Conservation (phyloP, 768 basidiomycete genomes). For the Postia placenta region DNA sequence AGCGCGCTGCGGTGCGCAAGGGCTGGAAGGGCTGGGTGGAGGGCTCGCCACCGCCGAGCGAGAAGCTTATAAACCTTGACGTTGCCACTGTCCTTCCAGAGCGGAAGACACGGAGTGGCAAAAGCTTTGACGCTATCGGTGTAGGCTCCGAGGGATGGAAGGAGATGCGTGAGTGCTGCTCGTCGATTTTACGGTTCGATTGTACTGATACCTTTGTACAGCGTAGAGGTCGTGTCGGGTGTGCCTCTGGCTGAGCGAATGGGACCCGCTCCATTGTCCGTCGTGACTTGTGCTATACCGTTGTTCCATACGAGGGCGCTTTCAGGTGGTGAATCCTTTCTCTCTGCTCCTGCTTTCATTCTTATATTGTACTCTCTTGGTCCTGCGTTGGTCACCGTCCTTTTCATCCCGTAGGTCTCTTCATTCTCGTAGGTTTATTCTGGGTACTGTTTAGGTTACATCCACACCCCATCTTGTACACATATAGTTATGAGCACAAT, state of each 20-base stretch:
- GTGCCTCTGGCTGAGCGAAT: slow-evolving; percentile 1
- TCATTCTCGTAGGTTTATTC: not conserved
- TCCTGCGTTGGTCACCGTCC: not conserved
- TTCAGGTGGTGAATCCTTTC: no score
- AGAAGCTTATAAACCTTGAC: slow-evolving; percentile 79
- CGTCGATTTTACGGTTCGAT: slow-evolving; percentile 43
- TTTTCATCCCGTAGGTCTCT: not conserved
- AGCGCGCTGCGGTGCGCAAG: slow-evolving; percentile 60
- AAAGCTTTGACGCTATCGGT: slow-evolving; percentile 77
- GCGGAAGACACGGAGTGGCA: slow-evolving; percentile 76
- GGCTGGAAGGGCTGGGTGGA: slow-evolving; percentile 93
- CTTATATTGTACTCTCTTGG: slow-evolving; percentile 2
- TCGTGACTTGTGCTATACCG: not conserved
- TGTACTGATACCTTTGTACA: slow-evolving; percentile 25
- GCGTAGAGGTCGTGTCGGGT: not conserved
- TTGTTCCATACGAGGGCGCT: no score
- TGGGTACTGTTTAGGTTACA: not conserved
- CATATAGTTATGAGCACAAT: not conserved
- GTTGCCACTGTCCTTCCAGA: slow-evolving; percentile 64
- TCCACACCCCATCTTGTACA: slow-evolving; percentile 2
- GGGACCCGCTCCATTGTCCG: not conserved
- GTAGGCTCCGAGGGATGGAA: slow-evolving; percentile 78
- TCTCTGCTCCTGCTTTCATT: not conserved
- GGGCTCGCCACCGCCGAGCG: slow-evolving; percentile 74
- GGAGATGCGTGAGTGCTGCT: slow-evolving; percentile 32